Base-by-base conservation (phyloP, 2,329 filamentous ascomycete genomes). In the Trichoderma sp. region DNA sequence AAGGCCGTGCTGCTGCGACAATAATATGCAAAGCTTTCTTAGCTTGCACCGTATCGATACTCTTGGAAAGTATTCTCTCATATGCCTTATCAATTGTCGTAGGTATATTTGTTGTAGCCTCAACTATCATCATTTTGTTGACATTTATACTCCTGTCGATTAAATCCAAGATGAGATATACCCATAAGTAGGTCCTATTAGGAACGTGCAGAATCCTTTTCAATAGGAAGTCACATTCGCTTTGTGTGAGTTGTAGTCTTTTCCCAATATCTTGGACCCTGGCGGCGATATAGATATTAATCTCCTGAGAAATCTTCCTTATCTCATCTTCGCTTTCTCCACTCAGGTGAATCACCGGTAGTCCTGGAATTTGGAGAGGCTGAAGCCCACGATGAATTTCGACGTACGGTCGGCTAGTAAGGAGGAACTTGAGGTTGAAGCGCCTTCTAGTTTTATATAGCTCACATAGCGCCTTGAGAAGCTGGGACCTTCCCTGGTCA, bases 401-500 rank as follows among this genome's bases (percentile, higher is more conserved):
- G 1, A 68, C 48, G 56, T 78, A 77, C 0, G 74, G 74, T 3
- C 76, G 73, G 67, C 76, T 78, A 0, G 75, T 79, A 8, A 76
- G 13, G 2, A 83, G 72, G 63, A 82, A 78, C 64, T 80, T 82
- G 4, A 81, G 45, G 22, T 71, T 72, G 7, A 48, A 48, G 42
- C 19, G 22, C 19, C 42, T 22, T 48, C 22, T 7, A 22, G 65
- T 22, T 13, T 19, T 19, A 17, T 54, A 54, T 1, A 54, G 17
- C 5, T 25, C 6, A 17, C 25, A n/a, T 54, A 54, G 27, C 17
- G 27, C 27, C 5, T 32, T n/a, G 27, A 54, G 27, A n/a, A 54
- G 50, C 15, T 32, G 27, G 10, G 50, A 29, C 15, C 27, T 29
- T 7, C 27, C 50, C 19, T 48, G 42, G 19, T 22, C 42, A 48